Evolutionary conservation across 1,139 yeast genomes (phyloP).

Genomic region (Suhomyces wounanorum): DNA sequence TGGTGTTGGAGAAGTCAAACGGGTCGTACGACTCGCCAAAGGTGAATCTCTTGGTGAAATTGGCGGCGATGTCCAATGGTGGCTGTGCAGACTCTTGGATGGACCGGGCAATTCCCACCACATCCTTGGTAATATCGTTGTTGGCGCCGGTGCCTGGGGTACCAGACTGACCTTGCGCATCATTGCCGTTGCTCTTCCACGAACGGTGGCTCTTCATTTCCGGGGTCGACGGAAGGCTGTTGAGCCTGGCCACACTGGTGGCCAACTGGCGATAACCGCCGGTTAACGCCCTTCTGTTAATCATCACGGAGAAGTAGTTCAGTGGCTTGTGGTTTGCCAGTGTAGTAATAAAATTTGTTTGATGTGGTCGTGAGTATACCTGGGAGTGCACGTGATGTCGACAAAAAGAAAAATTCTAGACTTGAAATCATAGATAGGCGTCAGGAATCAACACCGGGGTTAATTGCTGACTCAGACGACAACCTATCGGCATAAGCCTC

Average conservation of each 20-base stretch:
- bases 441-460: slow-evolving; percentile 3
- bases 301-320: slow-evolving; percentile 2
- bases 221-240: slow-evolving; percentile 29
- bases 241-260: slow-evolving; percentile 7
- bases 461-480: slow-evolving; percentile 2
- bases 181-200: slow-evolving; percentile 27
- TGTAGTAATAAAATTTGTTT: neutral
- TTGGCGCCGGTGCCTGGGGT: slow-evolving; percentile 17
- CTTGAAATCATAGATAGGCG: slow-evolving; percentile 7
- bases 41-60: slow-evolving; percentile 43
- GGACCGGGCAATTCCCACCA: slow-evolving; percentile 34
- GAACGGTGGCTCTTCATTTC: slow-evolving; percentile 36
- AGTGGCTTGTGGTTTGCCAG: neutral
- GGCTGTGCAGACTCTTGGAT: slow-evolving; percentile 31
- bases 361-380: slow-evolving; percentile 4
- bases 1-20: slow-evolving; percentile 68
- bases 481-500: neutral
- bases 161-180: slow-evolving; percentile 5
- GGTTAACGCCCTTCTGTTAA: slow-evolving; percentile 2
- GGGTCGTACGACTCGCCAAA: slow-evolving; percentile 63
- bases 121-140: slow-evolving; percentile 24
- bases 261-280: slow-evolving; percentile 11
- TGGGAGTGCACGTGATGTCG: slow-evolving; percentile 11
- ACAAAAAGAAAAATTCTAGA: slow-evolving; percentile 13
- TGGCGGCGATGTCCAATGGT: slow-evolving; percentile 29